Percentiles rank a stretch among this genome's conserved stretches.
Conservation (phyloP, 1,284 basidiomycete species). For the Fistulinella cinereoalba region DNA sequence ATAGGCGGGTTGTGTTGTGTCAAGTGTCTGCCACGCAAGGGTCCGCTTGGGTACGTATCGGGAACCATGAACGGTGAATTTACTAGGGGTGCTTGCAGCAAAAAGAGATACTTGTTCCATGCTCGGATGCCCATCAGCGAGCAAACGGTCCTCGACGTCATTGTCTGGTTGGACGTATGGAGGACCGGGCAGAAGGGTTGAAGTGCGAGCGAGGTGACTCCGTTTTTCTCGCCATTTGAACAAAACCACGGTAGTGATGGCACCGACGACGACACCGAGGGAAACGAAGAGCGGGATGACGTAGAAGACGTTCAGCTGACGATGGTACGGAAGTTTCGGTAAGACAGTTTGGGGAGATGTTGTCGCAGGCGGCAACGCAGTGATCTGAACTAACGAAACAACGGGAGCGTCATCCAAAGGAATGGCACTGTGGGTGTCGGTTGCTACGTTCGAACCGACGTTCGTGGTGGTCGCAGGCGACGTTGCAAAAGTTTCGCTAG, state of each 20-base stretch:
- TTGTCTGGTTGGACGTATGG: constrained; percentile 34
- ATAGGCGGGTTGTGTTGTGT: not conserved
- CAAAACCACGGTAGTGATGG: constrained; percentile 19
- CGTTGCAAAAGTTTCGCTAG: constrained; percentile 4
- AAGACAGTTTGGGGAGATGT: constrained; percentile 19
- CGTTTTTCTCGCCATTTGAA: constrained; percentile 20
- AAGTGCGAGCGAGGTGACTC: constrained; percentile 6
- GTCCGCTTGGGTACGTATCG: constrained; percentile 15
- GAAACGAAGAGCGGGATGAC: constrained; percentile 42
- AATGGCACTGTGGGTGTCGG: not conserved
- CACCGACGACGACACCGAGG: constrained; percentile 38
- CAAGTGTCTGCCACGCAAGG: constrained; percentile 12
- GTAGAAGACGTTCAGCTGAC: constrained; percentile 35
- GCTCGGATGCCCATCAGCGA: constrained; percentile 14
- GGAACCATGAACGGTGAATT: constrained; percentile 33
- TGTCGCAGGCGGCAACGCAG: constrained; percentile 41
- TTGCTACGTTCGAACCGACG: not conserved
- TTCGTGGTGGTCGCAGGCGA: not conserved
- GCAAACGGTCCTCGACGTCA: constrained; percentile 13
- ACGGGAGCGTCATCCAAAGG: constrained; percentile 3
- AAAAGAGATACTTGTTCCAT: constrained; percentile 26
- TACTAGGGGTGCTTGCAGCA: constrained; percentile 34
- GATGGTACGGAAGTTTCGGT: constrained; percentile 21
- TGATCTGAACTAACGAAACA: constrained; percentile 29
- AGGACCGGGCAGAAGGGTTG: constrained; percentile 37